A percentile compares a stretch with the other conserved stretches of the same genome.
Conservation (phyloP, 495 filamentous ascomycete species). For the Amniculicola lignicola region DNA sequence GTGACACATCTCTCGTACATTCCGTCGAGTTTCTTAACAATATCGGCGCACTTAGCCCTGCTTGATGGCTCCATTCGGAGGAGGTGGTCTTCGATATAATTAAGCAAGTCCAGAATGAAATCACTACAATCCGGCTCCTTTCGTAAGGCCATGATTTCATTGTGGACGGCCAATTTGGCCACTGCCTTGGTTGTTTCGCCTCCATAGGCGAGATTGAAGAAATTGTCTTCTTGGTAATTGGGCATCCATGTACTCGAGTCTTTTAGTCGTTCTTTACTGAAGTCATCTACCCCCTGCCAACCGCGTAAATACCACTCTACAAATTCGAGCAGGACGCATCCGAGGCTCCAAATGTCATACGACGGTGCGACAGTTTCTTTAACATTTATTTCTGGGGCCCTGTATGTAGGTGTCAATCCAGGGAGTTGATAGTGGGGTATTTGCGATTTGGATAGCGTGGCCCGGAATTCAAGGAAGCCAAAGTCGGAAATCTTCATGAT, state of each 20-base stretch:
- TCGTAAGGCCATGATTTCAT: not conserved
- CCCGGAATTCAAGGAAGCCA: constrained; percentile 6
- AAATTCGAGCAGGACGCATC: constrained; percentile 20
- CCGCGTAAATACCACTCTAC: constrained; percentile 12
- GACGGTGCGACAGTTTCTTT: not conserved
- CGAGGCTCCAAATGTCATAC: constrained; percentile 22
- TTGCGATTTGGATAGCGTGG: not conserved
- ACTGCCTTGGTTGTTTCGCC: not conserved
- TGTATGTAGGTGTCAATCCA: constrained; percentile 4
- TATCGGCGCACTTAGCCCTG: not conserved
- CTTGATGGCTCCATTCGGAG: not conserved
- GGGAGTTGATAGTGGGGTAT: not conserved
- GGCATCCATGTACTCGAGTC: not conserved
- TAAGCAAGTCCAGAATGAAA: constrained; percentile 14
- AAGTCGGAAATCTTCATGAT: constrained; percentile 11
- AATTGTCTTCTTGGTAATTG: constrained; percentile 3
- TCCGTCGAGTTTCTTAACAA: not conserved
- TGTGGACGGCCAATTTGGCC: not conserved
- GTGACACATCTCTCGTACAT: not conserved
- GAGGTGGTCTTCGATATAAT: not conserved
- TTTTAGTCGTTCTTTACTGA: not conserved
- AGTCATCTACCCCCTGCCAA: constrained; percentile 3
- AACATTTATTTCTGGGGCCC: constrained; percentile 11
- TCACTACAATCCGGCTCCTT: not conserved
- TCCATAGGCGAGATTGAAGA: no score